Percentiles rank a stretch among this genome's conserved stretches.
Conservation (phyloP, 192 early-diverging fungal genomes). For the Phlyctochytrium bullatum region DNA sequence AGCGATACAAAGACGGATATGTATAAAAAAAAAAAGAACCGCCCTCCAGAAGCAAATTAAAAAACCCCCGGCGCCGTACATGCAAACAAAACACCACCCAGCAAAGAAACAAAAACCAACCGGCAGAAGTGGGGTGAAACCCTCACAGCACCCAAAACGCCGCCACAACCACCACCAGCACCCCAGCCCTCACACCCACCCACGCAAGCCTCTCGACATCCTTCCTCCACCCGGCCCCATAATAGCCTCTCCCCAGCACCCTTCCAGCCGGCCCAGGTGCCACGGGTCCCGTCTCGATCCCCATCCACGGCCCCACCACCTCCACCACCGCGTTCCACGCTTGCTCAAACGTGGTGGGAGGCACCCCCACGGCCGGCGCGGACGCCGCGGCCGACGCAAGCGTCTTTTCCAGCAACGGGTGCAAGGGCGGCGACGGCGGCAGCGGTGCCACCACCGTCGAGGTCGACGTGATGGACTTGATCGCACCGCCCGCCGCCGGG, state of each 20-base stretch:
- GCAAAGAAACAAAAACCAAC: neutral
- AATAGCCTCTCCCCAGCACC: neutral
- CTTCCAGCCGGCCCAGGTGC: no score
- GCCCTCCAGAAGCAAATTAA: no score
- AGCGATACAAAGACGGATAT: no score
- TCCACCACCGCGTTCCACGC: neutral
- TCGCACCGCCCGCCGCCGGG: no score
- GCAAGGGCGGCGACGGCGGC: neutral
- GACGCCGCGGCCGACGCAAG: neutral
- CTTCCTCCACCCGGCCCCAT: neutral
- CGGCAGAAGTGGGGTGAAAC: neutral
- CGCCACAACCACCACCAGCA: neutral
- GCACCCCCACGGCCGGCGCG: neutral
- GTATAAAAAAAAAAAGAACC: no score
- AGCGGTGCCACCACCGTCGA: no score
- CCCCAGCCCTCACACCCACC: neutral
- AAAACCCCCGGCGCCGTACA: neutral
- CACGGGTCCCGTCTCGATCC: neutral
- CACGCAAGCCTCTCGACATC: neutral
- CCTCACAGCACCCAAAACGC: neutral
- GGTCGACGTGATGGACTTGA: no score
- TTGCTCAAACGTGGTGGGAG: neutral
- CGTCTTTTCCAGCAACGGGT: neutral
- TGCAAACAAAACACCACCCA: neutral
- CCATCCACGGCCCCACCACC: neutral